Base-by-base conservation (phyloP, 441 rosid species). In the Francoa sonchifolia region DNA sequence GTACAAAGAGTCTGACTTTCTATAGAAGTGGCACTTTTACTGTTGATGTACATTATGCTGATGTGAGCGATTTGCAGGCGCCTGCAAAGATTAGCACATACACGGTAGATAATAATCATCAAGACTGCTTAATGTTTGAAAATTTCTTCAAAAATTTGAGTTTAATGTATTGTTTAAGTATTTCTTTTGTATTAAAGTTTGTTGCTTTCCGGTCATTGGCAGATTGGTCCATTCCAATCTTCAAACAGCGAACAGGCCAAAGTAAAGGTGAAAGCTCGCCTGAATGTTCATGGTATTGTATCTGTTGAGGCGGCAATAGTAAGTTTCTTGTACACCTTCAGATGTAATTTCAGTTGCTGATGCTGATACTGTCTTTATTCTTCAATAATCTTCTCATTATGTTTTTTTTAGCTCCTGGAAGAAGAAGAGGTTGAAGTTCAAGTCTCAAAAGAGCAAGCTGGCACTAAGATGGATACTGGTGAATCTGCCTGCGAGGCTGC, bases 141-240 rank as follows among this genome's bases (percentile, higher is more conserved):
- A 12, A 12, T 13, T 25, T 6, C 8, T 12, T 12, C 15, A 4
- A 6, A 33, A 3, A 33, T 33, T 33, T 14, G 10, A 8, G 17
- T 9, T 22, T 14, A 2, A 11, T 16, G 19, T n/a, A 33, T 33
- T 1, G 17, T 33, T 33, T 33, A 6, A 5, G 8, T n/a, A 2
- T 8, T 22, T 8, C 8, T 20, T 4, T 62, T 12, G 3, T 8
- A 27, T 22, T 8, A 18, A 8, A 33, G 3, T 25, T 52, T 35
- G 26, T 35, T 51, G 14, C 19, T 39, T 50, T 18, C 31, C 44
- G n/a, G 52, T 39, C 27, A 7, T 47, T 33, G 48, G 59, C 69
- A 90, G 99, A 78, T 90, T 39, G 99, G 99, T 47, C 99, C 99
- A 42, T 86, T 90, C 69, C 96, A 84, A 48, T 68, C 80, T 37